Base-by-base conservation (phyloP, 805 yeast species). In the Blastobotrys attinorum region DNA sequence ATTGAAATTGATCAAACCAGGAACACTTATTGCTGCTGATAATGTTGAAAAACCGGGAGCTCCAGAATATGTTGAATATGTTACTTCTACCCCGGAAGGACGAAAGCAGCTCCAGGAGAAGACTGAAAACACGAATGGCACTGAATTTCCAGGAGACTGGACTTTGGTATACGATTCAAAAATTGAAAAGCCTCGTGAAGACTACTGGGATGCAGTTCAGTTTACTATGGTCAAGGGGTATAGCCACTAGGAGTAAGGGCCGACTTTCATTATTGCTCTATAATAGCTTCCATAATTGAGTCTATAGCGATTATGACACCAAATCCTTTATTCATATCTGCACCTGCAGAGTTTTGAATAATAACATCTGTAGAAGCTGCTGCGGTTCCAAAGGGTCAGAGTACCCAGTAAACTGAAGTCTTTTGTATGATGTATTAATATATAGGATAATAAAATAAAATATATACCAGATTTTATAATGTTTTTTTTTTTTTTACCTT, bases 1-100 rank as follows among this genome's bases (percentile, higher is more conserved):
- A 31, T 41, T 44, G 11, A 47, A 44, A 3, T 35, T 44, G 17
- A 35, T 46, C 18, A 39, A 34, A 35, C 39, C 42, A 22, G 49
- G 49, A 4, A 31, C 44, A 4, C 35, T 40, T 18, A 22, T 46
- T 23, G 40, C 40, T 17, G 49, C 47, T 16, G 42, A 39, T 21
- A 39, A 39, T 22, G 22, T 22, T 37, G 11, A 11, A 5, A 7
- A 16, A 8, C 40, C 40, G 7, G 40, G 40, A 37, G 40, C 40
- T 5, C 40, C 40, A 22, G 32, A 37, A 7, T 37, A 37, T n/a
- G 15, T 37, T 16, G 31, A 37, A 11, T 37, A 37, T 18, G 20
- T 37, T 20, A 7, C 7, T 8, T 7, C 10, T 11, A 8, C 29
- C 10, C 29, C 7, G 29, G 29, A 25, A 25, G 7, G 11, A 7